Evolutionary conservation across 257 asterid species (phyloP).

Genomic region (Mentha longifolia): DNA sequence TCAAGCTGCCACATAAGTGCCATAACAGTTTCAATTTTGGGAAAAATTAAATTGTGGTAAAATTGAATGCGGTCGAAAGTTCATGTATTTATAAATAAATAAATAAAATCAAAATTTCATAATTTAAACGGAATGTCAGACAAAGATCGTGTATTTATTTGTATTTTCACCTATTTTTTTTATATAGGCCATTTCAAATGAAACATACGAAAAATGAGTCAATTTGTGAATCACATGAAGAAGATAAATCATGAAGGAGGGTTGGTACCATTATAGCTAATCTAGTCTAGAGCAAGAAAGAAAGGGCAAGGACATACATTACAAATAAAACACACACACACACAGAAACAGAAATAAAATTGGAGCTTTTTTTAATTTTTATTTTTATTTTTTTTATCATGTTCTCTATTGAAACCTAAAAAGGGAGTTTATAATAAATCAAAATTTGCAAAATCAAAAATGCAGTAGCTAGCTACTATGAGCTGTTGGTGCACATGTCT

Average conservation of each 20-base stretch:
- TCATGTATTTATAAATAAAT: too few relatives aligned
- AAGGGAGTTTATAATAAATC: not conserved
- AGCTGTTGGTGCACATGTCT: slow-evolving; percentile 45
- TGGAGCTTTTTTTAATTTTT: slow-evolving; percentile 18
- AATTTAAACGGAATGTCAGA: too few relatives aligned
- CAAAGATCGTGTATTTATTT: too few relatives aligned
- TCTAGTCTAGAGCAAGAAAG: not conserved
- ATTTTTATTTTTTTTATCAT: too few relatives aligned
- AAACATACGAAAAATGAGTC: not conserved
- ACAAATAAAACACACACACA: not conserved
- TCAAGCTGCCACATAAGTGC: too few relatives aligned
- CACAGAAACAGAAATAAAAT: not conserved
- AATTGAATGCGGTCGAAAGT: too few relatives aligned
- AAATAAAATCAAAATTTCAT: too few relatives aligned
- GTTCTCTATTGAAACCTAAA: not conserved
- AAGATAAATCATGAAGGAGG: not conserved
- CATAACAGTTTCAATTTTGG: too few relatives aligned
- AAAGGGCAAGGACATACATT: not conserved
- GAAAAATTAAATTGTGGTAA: too few relatives aligned
- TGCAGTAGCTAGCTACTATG: not conserved
- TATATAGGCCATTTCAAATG: too few relatives aligned
- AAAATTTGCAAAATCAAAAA: not conserved
- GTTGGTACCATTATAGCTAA: slow-evolving; percentile 32
- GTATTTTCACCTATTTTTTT: too few relatives aligned
- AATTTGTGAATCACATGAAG: too few relatives aligned